A percentile compares a stretch with the other conserved stretches of the same genome.
These are phyloP conservation scores for Botrytis medusae DNA, from an alignment of 2,329 filamentous ascomycete species.

Conservation along the genomic window DNA sequence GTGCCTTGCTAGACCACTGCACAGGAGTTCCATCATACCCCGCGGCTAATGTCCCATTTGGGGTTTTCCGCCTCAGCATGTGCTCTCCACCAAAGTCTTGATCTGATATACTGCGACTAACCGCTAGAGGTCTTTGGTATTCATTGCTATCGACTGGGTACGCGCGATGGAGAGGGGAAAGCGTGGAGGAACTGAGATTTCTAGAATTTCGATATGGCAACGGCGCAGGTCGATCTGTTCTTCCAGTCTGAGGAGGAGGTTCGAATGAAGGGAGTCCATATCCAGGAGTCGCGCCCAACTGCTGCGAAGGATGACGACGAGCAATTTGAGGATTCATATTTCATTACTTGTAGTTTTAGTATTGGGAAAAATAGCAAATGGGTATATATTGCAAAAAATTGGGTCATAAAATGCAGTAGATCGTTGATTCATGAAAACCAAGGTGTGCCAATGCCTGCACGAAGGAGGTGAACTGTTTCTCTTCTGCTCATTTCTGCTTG, in stretches of 20 bases:
- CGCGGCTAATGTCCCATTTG: slow-evolving; percentile 86
- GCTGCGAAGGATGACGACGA: slow-evolving; percentile 42
- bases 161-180: slow-evolving; percentile 32
- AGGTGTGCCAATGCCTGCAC: slow-evolving; percentile 41
- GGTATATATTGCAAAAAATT: slow-evolving; percentile 27
- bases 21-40: slow-evolving; percentile 84
- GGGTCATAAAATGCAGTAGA: slow-evolving; percentile 25
- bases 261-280: slow-evolving; percentile 36
- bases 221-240: slow-evolving; percentile 30
- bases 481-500: slow-evolving; percentile 40
- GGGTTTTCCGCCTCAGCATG: slow-evolving; percentile 86
- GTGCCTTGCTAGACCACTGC: slow-evolving; percentile 70
- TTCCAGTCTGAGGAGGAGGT: slow-evolving; percentile 27
- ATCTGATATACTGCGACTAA: slow-evolving; percentile 47
- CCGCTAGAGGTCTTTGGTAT: slow-evolving; percentile 25
- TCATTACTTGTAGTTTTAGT: slow-evolving; percentile 33
- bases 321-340: slow-evolving; percentile 51
- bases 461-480: slow-evolving; percentile 37
- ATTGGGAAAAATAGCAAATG: slow-evolving; percentile 23
- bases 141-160: slow-evolving; percentile 35
- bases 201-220: slow-evolving; percentile 37
- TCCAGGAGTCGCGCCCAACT: slow-evolving; percentile 34
- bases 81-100: slow-evolving; percentile 45
- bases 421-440: slow-evolving; percentile 31
- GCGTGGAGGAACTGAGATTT: slow-evolving; percentile 28